phyloP scores from a whole-genome alignment of 257 asterid genomes.

The Jacaranda mimosifolia region DNA sequence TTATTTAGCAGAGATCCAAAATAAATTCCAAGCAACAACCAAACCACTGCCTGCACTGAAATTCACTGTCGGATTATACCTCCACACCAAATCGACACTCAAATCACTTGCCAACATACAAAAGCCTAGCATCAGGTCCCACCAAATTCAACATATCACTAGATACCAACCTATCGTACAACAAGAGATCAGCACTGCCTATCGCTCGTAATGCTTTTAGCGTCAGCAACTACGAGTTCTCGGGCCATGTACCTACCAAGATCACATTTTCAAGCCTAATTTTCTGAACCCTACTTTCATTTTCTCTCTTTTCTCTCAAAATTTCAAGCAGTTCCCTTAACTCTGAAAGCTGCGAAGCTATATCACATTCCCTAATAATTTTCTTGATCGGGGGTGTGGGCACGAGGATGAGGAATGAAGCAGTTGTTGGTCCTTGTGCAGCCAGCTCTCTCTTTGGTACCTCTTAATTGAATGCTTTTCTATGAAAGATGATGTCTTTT shows the following conservation, averaged over 20 bases:
- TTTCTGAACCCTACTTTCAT: constrained; percentile 42
- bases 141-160: constrained; percentile 86
- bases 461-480: constrained; percentile 83
- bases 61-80: too few species aligned
- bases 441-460: constrained; percentile 86
- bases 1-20: too few species aligned
- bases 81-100: too few species aligned
- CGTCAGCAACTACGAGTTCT: constrained; percentile 89
- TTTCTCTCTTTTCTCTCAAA: constrained; percentile 73
- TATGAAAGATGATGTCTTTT: constrained; percentile 79
- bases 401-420: constrained; percentile 54
- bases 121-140: constrained; percentile 79
- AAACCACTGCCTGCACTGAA: too few species aligned
- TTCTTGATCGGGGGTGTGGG: constrained; percentile 56
- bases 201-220: constrained; percentile 86
- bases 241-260: constrained; percentile 98
- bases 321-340: constrained; percentile 78
- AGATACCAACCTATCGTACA: constrained; percentile 95
- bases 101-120: constrained; percentile 99
- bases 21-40: too few species aligned
- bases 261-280: constrained; percentile 83
- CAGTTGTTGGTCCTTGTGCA: constrained; percentile 67
- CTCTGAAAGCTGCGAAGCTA: constrained; percentile 84
- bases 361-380: constrained; percentile 74
- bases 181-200: constrained; percentile 81